Conservation (phyloP, 2,329 filamentous ascomycete species). For the Stachybotrys chlorohalonatus region DNA sequence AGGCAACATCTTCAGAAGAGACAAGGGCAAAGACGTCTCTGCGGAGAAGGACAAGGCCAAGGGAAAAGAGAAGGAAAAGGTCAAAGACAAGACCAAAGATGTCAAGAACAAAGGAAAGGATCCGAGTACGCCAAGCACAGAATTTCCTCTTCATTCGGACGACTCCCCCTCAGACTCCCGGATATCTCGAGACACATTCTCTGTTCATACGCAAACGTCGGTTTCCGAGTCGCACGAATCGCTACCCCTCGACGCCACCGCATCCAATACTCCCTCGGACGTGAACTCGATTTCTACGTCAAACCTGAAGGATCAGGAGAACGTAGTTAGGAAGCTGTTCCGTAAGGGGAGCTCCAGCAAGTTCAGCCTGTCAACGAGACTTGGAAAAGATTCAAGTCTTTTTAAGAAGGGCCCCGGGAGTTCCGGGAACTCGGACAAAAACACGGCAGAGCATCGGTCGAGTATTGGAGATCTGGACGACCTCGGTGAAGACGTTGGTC, state of each 20-base stretch:
- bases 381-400: constrained; percentile 43
- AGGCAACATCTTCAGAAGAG: constrained; percentile 51
- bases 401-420: constrained; percentile 54
- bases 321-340: constrained; percentile 51
- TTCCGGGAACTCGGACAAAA: constrained; percentile 48
- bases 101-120: constrained; percentile 28
- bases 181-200: constrained; percentile 46
- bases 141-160: constrained; percentile 25
- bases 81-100: constrained; percentile 22
- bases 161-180: constrained; percentile 45
- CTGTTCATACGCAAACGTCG: constrained; percentile 49
- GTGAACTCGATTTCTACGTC: constrained; percentile 29
- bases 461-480: constrained; percentile 50
- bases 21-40: constrained; percentile 25
- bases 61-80: constrained; percentile 24
- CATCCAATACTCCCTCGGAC: constrained; percentile 50
- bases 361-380: constrained; percentile 50
- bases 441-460: constrained; percentile 44
- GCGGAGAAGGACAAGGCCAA: constrained; percentile 12
- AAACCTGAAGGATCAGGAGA: constrained; percentile 41
- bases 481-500: constrained; percentile 32
- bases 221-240: constrained; percentile 53
- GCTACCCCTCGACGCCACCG: constrained; percentile 42
- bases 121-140: constrained; percentile 26
- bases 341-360: constrained; percentile 59